Base-by-base conservation (phyloP, 768 basidiomycete genomes). In the Suillus plorans region DNA sequence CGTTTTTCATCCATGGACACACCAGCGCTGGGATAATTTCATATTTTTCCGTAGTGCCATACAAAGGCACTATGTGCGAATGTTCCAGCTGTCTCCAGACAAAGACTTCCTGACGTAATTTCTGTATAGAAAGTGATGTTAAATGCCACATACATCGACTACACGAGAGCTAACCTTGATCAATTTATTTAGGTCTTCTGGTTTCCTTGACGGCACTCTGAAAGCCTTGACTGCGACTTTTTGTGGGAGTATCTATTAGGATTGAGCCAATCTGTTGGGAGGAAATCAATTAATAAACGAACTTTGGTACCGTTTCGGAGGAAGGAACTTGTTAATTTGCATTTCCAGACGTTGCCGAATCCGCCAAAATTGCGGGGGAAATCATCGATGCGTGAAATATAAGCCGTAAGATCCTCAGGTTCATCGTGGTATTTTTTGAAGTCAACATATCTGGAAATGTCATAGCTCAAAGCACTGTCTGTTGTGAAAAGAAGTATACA, bases 1-100 rank as follows among this genome's bases (percentile, higher is more conserved):
- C 74, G 42, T 73, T 71, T 34, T 73, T 67, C 49, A 68, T 60
- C 72, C 72, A 73, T 0, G 72, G 72, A 53, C 65, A 70, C 28
- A 73, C 72, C 63, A 73, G 65, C 10, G 73, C 66, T n/a, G 60
- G 61, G 28, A 71, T 52, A 12, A 20, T 60, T 5, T 71, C 73
- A 67, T 71, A 73, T 2, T 59, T 66, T 16, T 45, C 59, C 20
- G 66, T 25, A 5, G 63, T 57, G 25, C 72, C 70, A 41, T 56
- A 63, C 10, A 72, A 60, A 14, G 67, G 66, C 8, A 73, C 16
- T 25, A 73, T 63, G 61, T 72, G 70, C 12, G 49, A 31, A 58
- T 72, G 67, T 20, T 56, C 22, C 5, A 73, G 63, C 39, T 37
- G 6, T 37, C 61, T 61, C 72, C 72, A 73, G 20, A 71, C 67